These are phyloP conservation scores for Ajuga chamaepitys DNA, from an alignment of 257 asterid genomes.

Conservation along the genomic window DNA sequence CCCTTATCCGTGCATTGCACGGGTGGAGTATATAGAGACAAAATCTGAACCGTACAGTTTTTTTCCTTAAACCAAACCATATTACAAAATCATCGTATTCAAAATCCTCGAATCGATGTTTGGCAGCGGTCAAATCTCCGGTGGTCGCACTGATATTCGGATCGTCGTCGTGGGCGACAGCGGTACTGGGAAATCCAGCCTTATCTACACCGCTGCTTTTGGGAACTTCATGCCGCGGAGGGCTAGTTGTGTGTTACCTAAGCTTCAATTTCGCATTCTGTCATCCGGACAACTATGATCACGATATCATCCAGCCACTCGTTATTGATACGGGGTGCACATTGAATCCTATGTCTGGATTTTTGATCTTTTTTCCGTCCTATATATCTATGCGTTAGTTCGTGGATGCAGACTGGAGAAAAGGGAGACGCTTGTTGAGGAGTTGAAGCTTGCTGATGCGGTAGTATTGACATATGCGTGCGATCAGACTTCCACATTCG, in stretches of 20 bases:
- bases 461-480: slow-evolving; percentile 95
- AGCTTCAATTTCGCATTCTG: slow-evolving; percentile 84
- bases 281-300: slow-evolving; percentile 77
- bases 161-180: slow-evolving; percentile 95
- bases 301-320: slow-evolving; percentile 90
- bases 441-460: slow-evolving; percentile 91
- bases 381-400: not conserved
- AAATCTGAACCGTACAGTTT: no score
- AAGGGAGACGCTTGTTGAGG: slow-evolving; percentile 87
- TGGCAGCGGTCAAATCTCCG: slow-evolving; percentile 35
- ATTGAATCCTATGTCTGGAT: not conserved
- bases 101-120: slow-evolving; percentile 40
- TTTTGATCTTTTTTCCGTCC: no score
- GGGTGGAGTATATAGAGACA: no score
- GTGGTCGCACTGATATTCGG: slow-evolving; percentile 58
- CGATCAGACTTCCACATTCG: slow-evolving; percentile 79
- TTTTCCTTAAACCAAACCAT: no score
- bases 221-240: slow-evolving; percentile 65
- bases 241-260: no score
- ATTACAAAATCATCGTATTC: no score
- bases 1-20: no score
- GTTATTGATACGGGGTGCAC: not conserved
- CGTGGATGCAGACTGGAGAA: slow-evolving; percentile 71
- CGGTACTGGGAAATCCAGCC: slow-evolving; percentile 91
- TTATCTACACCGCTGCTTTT: slow-evolving; percentile 78